A percentile compares a stretch with the other conserved stretches of the same genome.
These are phyloP conservation scores for Fusarium kyushuense DNA, from an alignment of 2,329 filamentous ascomycete species.

Conservation along the genomic window DNA sequence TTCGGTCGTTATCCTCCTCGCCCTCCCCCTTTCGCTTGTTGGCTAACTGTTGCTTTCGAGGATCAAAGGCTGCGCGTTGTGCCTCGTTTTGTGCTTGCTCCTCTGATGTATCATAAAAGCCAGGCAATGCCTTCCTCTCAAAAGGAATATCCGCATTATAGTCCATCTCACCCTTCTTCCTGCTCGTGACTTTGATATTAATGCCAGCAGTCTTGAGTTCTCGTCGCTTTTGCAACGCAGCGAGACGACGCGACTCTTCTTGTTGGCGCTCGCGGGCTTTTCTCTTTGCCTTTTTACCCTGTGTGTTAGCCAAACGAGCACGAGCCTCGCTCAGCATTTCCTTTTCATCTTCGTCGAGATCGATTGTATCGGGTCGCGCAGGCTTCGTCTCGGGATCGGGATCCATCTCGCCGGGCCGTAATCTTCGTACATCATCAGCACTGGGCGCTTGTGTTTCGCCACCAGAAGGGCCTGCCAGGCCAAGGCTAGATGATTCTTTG, in stretches of 20 bases:
- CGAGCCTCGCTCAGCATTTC: slow-evolving; percentile 99
- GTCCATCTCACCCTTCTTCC: slow-evolving; percentile 98
- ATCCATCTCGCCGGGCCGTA: slow-evolving; percentile 93
- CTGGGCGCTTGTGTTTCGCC: slow-evolving; percentile 88
- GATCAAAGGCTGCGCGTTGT: slow-evolving; percentile 88
- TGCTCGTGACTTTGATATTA: slow-evolving; percentile 93
- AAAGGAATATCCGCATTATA: slow-evolving; percentile 99
- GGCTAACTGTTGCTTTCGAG: slow-evolving; percentile 87
- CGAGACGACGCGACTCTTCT: slow-evolving; percentile 91
- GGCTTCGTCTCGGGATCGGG: slow-evolving; percentile 98
- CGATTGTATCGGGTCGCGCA: slow-evolving; percentile 94
- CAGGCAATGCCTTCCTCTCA: slow-evolving; percentile 87
- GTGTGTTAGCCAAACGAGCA: slow-evolving; percentile 94
- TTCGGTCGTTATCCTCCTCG: slow-evolving; percentile 84
- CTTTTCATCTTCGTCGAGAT: slow-evolving; percentile 98
- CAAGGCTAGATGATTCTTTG: slow-evolving; percentile 84
- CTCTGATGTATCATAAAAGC: slow-evolving; percentile 93
- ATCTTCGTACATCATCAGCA: slow-evolving; percentile 88
- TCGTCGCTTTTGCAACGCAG: slow-evolving; percentile 91
- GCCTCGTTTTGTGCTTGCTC: slow-evolving; percentile 85
- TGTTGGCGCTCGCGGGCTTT: slow-evolving; percentile 96
- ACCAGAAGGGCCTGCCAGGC: slow-evolving; percentile 85
- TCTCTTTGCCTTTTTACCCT: slow-evolving; percentile 98
- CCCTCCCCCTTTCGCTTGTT: slow-evolving; percentile 96
- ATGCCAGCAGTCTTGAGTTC: slow-evolving; percentile 98